Percentiles rank a stretch among this genome's conserved stretches.
phyloP scores from a whole-genome alignment of 768 basidiomycete species.

The Amanita thiersii region DNA sequence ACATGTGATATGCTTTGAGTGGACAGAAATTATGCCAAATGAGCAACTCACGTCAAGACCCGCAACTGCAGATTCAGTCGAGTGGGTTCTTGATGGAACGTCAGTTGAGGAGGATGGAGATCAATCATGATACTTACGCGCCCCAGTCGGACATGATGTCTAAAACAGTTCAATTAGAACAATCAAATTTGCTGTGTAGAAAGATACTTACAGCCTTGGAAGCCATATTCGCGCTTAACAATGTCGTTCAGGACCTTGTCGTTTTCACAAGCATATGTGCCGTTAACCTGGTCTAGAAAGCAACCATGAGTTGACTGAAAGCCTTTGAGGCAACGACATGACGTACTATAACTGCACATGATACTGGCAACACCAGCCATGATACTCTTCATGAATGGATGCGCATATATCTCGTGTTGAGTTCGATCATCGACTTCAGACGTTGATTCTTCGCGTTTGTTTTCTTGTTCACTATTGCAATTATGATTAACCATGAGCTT shows the following conservation, averaged over 20 bases:
- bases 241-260: slow-evolving; percentile 63
- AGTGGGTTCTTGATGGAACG: slow-evolving; percentile 30
- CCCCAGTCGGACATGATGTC: slow-evolving; percentile 72
- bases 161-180: slow-evolving; percentile 12
- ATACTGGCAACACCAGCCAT: slow-evolving; percentile 67
- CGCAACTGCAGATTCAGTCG: slow-evolving; percentile 49
- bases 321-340: neutral
- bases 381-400: slow-evolving; percentile 61
- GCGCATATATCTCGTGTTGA: slow-evolving; percentile 66
- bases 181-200: neutral
- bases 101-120: neutral
- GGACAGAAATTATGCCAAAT: neutral
- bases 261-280: slow-evolving; percentile 71
- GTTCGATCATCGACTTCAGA: slow-evolving; percentile 79
- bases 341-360: slow-evolving; percentile 73
- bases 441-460: slow-evolving; percentile 41
- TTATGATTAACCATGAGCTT: neutral
- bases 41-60: slow-evolving; percentile 51
- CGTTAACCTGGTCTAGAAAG: slow-evolving; percentile 52
- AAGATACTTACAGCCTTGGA: slow-evolving; percentile 57
- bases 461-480: slow-evolving; percentile 55
- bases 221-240: slow-evolving; percentile 69
- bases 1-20: neutral
- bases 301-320: neutral
- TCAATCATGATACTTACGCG: slow-evolving; percentile 29